phyloP scores from a whole-genome alignment of 2,329 filamentous ascomycete species.

The Colletotrichum shisoi region DNA sequence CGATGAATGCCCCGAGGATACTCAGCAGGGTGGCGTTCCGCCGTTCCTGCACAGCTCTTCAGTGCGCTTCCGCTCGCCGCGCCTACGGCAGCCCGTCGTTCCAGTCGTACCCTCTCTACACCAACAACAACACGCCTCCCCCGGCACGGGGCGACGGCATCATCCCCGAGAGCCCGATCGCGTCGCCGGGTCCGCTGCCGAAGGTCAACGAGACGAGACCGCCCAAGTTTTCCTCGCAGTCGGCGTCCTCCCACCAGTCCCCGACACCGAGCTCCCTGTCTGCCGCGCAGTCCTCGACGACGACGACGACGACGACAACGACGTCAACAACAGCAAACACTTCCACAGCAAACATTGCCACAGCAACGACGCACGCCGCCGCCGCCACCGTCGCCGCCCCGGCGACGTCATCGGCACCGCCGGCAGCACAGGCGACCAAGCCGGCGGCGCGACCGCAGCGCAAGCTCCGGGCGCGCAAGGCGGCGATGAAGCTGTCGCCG shows the following conservation, averaged over 20 bases:
- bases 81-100: slow-evolving; percentile 49
- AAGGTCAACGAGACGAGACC: slow-evolving; percentile 63
- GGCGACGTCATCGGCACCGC: slow-evolving; percentile 12
- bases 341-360: slow-evolving; percentile 30
- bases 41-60: slow-evolving; percentile 33
- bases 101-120: slow-evolving; percentile 61
- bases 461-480: slow-evolving; percentile 79
- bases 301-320: slow-evolving; percentile 18
- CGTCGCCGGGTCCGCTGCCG: slow-evolving; percentile 56
- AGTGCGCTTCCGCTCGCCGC: slow-evolving; percentile 33
- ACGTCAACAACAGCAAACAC: slow-evolving; percentile 35
- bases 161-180: slow-evolving; percentile 58
- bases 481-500: slow-evolving; percentile 85
- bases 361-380: background rate
- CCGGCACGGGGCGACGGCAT: slow-evolving; percentile 54
- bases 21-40: slow-evolving; percentile 36
- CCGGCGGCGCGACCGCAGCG: slow-evolving; percentile 52
- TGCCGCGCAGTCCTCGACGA: slow-evolving; percentile 33
- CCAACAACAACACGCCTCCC: slow-evolving; percentile 52
- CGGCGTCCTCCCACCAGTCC: slow-evolving; percentile 28
- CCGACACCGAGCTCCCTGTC: slow-evolving; percentile 33
- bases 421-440: slow-evolving; percentile 46
- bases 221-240: slow-evolving; percentile 45
- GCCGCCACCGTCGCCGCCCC: background rate
- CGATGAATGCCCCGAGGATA: slow-evolving; percentile 39